Percentiles rank a stretch among this genome's conserved stretches.
These are phyloP conservation scores for Colletotrichum camelliae DNA, from an alignment of 2,329 filamentous ascomycete species.

Conservation along the genomic window DNA sequence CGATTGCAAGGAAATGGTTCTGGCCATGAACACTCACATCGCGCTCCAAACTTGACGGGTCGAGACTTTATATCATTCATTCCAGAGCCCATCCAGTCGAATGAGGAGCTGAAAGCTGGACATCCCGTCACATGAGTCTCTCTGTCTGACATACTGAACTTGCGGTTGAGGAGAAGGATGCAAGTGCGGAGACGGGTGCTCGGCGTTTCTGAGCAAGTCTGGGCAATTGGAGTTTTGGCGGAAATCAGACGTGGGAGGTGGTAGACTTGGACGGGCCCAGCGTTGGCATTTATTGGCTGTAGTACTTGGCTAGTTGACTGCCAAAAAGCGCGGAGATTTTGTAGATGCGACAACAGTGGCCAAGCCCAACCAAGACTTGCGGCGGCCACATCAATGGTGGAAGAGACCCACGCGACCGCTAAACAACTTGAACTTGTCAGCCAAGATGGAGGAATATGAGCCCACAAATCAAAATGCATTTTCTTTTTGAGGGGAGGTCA, in stretches of 20 bases:
- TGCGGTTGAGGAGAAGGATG: not conserved
- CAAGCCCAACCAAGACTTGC: not conserved
- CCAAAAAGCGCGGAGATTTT: not conserved
- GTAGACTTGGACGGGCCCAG: not conserved
- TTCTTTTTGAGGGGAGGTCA: not conserved
- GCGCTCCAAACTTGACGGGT: not conserved
- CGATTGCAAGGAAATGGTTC: not conserved
- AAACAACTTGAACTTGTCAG: not conserved
- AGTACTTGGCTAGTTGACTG: not conserved
- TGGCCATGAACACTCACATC: not conserved
- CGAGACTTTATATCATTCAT: not conserved
- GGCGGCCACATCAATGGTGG: not conserved
- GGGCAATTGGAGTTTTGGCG: not conserved
- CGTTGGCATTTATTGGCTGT: slow-evolving; percentile 18
- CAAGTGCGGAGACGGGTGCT: not conserved
- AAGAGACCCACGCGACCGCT: not conserved
- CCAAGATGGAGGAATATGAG: not conserved
- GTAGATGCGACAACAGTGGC: not conserved
- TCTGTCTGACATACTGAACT: not conserved
- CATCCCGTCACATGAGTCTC: not conserved
- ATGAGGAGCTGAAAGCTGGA: not conserved
- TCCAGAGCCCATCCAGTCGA: not conserved
- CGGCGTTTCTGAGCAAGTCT: not conserved
- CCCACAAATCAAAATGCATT: not conserved
- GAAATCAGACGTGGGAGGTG: not conserved